Conservation (phyloP, 1,139 yeast genomes). For the Sugiyamaella castrensis region DNA sequence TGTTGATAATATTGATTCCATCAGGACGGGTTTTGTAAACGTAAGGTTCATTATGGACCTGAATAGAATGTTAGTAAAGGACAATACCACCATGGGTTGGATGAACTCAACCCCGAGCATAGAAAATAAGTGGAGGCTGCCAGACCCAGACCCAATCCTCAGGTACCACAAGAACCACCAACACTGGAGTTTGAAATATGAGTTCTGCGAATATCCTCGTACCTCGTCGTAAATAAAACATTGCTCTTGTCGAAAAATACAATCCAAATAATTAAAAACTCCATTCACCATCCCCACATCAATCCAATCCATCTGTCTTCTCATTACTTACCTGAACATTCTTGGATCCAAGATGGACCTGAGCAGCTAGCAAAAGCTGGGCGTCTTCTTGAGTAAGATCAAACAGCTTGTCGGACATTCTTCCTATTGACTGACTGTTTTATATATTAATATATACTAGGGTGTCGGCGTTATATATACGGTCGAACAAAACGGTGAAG, state of each 20-base stretch:
- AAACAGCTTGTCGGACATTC: conserved; percentile 80
- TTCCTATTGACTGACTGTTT: conserved; percentile 14
- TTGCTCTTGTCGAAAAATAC: no score
- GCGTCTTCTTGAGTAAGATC: conserved; percentile 94
- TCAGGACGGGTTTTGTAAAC: conserved; percentile 99
- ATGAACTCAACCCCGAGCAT: no score
- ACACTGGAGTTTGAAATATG: no score
- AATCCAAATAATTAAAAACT: not conserved
- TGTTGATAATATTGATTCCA: conserved; percentile 98
- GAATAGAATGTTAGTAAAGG: conserved; percentile 39
- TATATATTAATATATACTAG: not conserved
- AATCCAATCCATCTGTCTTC: conserved; percentile 30
- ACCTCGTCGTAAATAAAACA: no score
- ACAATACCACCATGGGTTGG: no score
- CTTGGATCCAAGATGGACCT: conserved; percentile 99
- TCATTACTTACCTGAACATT: conserved; percentile 68
- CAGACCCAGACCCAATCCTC: no score
- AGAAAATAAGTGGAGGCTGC: no score
- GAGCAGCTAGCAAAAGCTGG: conserved; percentile 99
- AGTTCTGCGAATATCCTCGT: no score
- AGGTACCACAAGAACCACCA: no score
- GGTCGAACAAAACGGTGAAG: conserved; percentile 14
- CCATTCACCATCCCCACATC: conserved; percentile 43
- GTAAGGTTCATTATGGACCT: conserved; percentile 97
- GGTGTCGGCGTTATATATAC: conserved; percentile 8